Evolutionary conservation across 208 protist species (phyloP).

Genomic region (Trypanosoma lewisi): DNA sequence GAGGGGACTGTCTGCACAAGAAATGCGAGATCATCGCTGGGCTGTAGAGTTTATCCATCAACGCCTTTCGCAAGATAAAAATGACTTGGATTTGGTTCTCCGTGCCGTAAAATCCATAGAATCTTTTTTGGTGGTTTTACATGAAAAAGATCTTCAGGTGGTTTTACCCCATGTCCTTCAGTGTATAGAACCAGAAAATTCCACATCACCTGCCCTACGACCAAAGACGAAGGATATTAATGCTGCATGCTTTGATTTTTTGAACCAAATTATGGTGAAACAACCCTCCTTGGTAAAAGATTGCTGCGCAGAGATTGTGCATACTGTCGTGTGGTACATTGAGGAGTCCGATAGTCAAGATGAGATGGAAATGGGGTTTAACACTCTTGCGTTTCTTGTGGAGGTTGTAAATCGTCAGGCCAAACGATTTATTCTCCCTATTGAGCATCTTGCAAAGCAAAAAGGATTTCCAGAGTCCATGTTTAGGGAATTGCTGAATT

Average conservation of each 20-base stretch:
- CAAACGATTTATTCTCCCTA: conserved; percentile 72
- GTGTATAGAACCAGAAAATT: conserved; percentile 82
- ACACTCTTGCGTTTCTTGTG: conserved; percentile 72
- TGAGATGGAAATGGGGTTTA: conserved; percentile 79
- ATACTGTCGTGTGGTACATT: conserved; percentile 89
- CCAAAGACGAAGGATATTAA: conserved; percentile 80
- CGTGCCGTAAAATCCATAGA: conserved; percentile 84
- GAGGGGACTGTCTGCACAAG: conserved; percentile 65
- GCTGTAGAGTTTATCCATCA: conserved; percentile 91
- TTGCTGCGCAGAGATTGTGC: conserved; percentile 83
- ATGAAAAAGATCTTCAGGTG: conserved; percentile 84
- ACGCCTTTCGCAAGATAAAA: conserved; percentile 84
- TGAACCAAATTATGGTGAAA: conserved; percentile 80
- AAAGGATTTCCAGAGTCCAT: conserved; percentile 62
- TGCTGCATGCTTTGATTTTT: conserved; percentile 84
- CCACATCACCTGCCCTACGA: conserved; percentile 23
- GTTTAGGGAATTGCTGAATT: conserved; percentile 68
- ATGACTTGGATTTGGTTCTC: conserved; percentile 73
- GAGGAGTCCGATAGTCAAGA: conserved; percentile 69
- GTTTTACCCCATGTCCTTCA: conserved; percentile 87
- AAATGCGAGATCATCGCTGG: conserved; percentile 89
- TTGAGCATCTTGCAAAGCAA: conserved; percentile 63
- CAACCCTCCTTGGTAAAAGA: conserved; percentile 75
- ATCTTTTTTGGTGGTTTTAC: conserved; percentile 82
- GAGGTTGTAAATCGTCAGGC: conserved; percentile 69